Conservation (phyloP, 179 eudicot genomes). For the Silene vulgaris region DNA sequence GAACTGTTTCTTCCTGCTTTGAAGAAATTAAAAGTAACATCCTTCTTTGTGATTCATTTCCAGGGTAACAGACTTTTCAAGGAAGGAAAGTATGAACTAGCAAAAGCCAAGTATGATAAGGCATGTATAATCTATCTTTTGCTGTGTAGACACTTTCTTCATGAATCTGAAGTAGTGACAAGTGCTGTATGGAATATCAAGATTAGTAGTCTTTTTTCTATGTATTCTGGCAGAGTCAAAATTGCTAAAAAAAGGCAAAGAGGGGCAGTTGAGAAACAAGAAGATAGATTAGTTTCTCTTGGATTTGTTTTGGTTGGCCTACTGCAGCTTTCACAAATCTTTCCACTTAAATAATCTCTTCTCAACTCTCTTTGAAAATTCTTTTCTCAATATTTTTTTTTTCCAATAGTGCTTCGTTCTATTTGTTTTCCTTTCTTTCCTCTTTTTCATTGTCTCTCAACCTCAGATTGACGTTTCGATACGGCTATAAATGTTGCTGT, state of each 20-base stretch:
- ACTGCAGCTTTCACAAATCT: background rate
- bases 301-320: background rate
- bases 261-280: background rate
- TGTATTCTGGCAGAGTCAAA: background rate
- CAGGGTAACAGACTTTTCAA: constrained; percentile 99
- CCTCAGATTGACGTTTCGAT: background rate
- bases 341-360: background rate
- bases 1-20: background rate
- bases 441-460: background rate
- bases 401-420: background rate
- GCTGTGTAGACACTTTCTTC: background rate
- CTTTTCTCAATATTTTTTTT: background rate
- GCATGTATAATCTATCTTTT: constrained; percentile 33
- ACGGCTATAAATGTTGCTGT: background rate
- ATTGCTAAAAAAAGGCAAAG: background rate
- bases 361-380: background rate
- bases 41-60: constrained; percentile 23
- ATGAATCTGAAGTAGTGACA: background rate
- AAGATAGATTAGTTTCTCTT: background rate
- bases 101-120: constrained; percentile 97
- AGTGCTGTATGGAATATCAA: background rate
- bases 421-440: background rate
- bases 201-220: background rate
- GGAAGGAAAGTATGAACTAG: constrained; percentile 90
- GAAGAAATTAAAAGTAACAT: background rate